Evolutionary conservation across 345 rosid species (phyloP).

Genomic region (Dipteronia sinensis): DNA sequence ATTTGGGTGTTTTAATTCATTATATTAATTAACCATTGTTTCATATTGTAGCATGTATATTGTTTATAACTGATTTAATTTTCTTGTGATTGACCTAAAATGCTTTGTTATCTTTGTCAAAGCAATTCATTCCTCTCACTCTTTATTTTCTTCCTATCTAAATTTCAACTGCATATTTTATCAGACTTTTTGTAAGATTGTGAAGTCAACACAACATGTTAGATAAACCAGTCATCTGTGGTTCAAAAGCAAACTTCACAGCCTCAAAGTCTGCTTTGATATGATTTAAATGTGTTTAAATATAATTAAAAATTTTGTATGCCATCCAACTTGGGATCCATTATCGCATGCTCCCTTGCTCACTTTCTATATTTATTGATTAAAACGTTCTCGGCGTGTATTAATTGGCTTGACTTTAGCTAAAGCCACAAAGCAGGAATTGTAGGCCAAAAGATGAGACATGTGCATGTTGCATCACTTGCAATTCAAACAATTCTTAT

Average conservation of each 20-base stretch:
- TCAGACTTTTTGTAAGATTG: too few species aligned
- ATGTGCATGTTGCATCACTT: background rate
- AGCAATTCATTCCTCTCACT: background rate
- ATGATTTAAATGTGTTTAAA: too few species aligned
- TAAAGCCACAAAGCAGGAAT: background rate
- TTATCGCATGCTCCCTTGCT: too few species aligned
- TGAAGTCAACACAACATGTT: background rate
- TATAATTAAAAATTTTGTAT: too few species aligned
- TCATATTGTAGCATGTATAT: background rate
- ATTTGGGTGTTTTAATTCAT: background rate
- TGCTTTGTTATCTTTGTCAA: background rate
- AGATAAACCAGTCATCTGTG: background rate
- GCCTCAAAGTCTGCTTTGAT: background rate
- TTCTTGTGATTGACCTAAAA: background rate
- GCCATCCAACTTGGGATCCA: too few species aligned
- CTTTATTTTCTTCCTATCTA: background rate
- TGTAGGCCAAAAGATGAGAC: background rate
- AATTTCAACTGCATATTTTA: background rate
- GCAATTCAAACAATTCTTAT: background rate
- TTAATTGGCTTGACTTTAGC: background rate
- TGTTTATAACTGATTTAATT: background rate
- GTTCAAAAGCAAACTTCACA: background rate
- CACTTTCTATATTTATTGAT: background rate
- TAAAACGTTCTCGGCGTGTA: background rate
- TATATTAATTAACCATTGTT: background rate